Base-by-base conservation (phyloP, 176 grass and related monocot species). In the Cenchrus americanus region DNA sequence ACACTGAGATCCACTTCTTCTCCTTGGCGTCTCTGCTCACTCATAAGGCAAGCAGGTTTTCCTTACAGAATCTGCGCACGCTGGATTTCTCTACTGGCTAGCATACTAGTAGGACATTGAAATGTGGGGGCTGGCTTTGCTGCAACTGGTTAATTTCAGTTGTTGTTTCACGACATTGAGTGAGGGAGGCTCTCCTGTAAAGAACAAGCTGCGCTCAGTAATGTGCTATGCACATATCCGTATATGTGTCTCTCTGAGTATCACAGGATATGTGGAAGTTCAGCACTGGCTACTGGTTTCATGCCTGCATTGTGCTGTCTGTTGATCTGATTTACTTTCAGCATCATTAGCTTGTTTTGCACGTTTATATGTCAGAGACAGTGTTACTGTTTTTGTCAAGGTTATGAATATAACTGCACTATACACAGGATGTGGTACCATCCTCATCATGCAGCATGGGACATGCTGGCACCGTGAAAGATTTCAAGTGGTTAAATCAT, bases 401-500 rank as follows among this genome's bases (percentile, higher is more conserved):
- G 63, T 80, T 40, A 53, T 46, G 4, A 44, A 44, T 78, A n/a
- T 48, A 72, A 71, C 61, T 52, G 8, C 68, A 7, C 55, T 26
- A 12, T 26, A 12, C 51, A 34, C 71, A 98, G 91, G 91, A 93
- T 18, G 69, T 83, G 9, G 84, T 93, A 9, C 83, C 93, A 14
- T 86, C 69, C 10, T 95, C 92, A 62, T 88, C 85, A 48, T 86
- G 83, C 66, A 83, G 79, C 76, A 54, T 98, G 40, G 90, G 46
- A 51, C 34, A 26, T 55, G 84, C 85, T 85, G 74, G 70, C 49
- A 82, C 75, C 8, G 22, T 92, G 52, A 95, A 95, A 85, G 91
- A 95, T 73, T 92, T 98, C 15, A 98, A 88, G 63, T 95, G 93
- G 96, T 81, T 93, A 82, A 88, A 94, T 79, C 83, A 87, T 22